Base-by-base conservation (phyloP, 257 asterid genomes). In the Penstemon eatonii region DNA sequence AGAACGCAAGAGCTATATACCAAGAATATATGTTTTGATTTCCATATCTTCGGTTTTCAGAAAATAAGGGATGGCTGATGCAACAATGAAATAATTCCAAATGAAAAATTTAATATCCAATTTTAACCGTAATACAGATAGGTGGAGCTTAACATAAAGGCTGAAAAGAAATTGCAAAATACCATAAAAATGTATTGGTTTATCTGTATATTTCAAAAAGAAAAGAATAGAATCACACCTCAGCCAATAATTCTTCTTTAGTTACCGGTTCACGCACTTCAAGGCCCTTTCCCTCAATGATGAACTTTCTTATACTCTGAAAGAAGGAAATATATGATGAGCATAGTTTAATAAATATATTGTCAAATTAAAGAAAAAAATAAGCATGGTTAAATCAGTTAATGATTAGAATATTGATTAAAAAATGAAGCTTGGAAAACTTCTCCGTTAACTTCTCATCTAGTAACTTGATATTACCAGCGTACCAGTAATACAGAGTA, bases 201-300 rank as follows among this genome's bases (percentile, higher is more conserved):
- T 7, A 33, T 61, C 57, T 52, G 41, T 7, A 37, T 38, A 58
- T 53, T 62, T 44, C 56, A 13, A 25, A 50, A 25, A 56, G 52
- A 64, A 12, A 25, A 36, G 5, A 43, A 36, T 33, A 63, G 54
- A 61, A 33, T 18, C 71, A 62, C 69, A 84, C 90, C 90, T 82
- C 90, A 33, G 82, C 78, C 61, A 80, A 55, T 67, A 84, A 75
- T 76, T 84, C 90, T 51, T 84, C 84, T 79, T 82, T 84, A 3
- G 82, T 78, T 52, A 82, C 82, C 11, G 90, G 85, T 47, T 73
- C 78, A 57, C 79, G 87, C 49, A 84, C 52, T 68, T 80, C 85
- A 43, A 68, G 73, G 58, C 70, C 85, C 61, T 79, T 68, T 1
- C 73, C 86, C 63, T 71, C 71, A 68, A 74, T 68, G 65, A 77